These are phyloP conservation scores for Luvunga scandens DNA, from an alignment of 345 rosid genomes.

Conservation along the genomic window DNA sequence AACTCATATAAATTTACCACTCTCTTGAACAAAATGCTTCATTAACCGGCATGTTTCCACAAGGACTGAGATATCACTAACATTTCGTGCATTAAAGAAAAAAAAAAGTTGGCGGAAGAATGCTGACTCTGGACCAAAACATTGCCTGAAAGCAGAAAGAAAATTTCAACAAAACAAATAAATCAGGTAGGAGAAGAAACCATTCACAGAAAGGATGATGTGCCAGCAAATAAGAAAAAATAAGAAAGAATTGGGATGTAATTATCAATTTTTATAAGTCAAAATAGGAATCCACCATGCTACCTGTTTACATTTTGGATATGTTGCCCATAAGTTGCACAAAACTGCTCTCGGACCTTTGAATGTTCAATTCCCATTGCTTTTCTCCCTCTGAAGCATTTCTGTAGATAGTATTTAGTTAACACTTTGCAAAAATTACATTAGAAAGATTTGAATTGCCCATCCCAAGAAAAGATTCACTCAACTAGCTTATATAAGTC, in stretches of 20 bases:
- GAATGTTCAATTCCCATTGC: constrained; percentile 57
- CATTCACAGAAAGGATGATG: too few species aligned
- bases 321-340: constrained; percentile 50
- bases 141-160: constrained; percentile 53
- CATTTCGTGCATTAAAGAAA: constrained; percentile 61
- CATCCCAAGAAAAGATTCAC: background rate
- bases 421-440: constrained; percentile 25
- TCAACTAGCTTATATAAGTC: background rate
- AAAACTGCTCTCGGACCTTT: constrained; percentile 67
- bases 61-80: constrained; percentile 54
- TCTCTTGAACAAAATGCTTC: constrained; percentile 44
- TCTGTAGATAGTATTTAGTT: constrained; percentile 58
- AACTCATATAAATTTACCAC: constrained; percentile 38
- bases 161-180: background rate
- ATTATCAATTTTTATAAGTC: background rate
- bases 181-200: background rate
- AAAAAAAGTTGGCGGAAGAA: constrained; percentile 77
- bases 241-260: background rate
- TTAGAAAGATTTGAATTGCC: background rate
- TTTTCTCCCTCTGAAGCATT: constrained; percentile 94
- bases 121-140: constrained; percentile 81
- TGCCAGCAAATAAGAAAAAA: too few species aligned
- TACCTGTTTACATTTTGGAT: constrained; percentile 85
- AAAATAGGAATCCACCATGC: background rate
- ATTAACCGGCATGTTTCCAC: constrained; percentile 68